A percentile compares a stretch with the other conserved stretches of the same genome.
Evolutionary conservation across 805 yeast species (phyloP).

Genomic region (Candida krabiensis): DNA sequence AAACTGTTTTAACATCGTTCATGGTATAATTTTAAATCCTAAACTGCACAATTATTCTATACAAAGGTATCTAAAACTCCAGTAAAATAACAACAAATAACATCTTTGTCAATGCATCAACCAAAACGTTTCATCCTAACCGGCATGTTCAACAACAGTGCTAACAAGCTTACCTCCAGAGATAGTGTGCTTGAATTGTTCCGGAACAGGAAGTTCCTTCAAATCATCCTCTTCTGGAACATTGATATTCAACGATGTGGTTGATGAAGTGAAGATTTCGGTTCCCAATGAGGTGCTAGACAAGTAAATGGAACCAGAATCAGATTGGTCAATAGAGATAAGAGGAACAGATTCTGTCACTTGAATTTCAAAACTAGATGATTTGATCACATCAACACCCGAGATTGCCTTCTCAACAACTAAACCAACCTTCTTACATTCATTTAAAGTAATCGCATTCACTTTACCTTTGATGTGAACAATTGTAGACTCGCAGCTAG

Average conservation of each 20-base stretch:
- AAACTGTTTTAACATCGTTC: no score
- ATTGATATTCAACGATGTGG: conserved; percentile 84
- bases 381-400: conserved; percentile 85
- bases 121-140: conserved; percentile 36
- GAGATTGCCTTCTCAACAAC: conserved; percentile 84
- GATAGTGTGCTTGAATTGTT: conserved; percentile 80
- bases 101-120: neutral
- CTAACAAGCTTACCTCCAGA: conserved; percentile 60
- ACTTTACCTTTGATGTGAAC: conserved; percentile 88
- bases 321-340: conserved; percentile 84
- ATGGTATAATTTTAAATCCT: no score
- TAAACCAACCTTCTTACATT: conserved; percentile 69
- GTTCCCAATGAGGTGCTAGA: conserved; percentile 68
- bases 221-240: conserved; percentile 77
- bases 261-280: conserved; percentile 79
- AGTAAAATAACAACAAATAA: no score
- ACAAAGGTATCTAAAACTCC: neutral
- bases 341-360: conserved; percentile 80
- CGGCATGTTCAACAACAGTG: conserved; percentile 80
- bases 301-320: conserved; percentile 80
- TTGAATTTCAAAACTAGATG: conserved; percentile 79
- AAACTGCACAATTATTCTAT: neutral
- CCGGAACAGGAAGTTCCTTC: conserved; percentile 84
- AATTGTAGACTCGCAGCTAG: conserved; percentile 71
- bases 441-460: conserved; percentile 79